Evolutionary conservation across 176 grass and related monocot species (phyloP).

Genomic region (Dendrocalamus sinicus): DNA sequence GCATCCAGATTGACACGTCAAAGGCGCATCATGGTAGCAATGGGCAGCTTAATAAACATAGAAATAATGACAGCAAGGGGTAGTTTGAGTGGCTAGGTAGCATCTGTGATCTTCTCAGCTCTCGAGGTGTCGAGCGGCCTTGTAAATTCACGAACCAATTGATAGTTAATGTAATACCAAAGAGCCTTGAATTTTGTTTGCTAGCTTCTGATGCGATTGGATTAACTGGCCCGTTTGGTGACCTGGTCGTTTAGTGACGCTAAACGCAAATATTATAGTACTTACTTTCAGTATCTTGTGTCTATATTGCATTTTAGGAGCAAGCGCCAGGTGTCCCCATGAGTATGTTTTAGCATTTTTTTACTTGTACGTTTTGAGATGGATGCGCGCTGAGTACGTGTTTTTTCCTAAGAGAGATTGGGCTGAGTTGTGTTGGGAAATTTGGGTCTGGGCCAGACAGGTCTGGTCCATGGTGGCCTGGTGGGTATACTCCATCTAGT

Average conservation of each 20-base stretch:
- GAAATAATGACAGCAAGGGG: slow-evolving; percentile 20
- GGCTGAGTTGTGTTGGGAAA: no score
- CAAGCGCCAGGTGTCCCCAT: no score
- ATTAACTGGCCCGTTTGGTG: background rate
- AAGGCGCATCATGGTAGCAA: slow-evolving; percentile 8
- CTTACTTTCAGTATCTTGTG: no score
- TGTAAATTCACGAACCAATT: slow-evolving; percentile 24
- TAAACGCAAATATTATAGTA: background rate
- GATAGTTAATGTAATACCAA: background rate
- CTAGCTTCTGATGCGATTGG: background rate
- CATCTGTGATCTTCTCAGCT: background rate
- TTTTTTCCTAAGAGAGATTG: no score
- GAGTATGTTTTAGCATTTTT: no score
- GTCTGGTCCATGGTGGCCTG: no score
- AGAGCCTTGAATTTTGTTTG: background rate
- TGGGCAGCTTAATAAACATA: background rate
- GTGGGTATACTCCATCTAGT: no score
- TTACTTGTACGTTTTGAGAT: no score
- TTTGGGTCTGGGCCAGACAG: no score
- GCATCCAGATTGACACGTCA: slow-evolving; percentile 47
- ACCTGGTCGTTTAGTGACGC: background rate
- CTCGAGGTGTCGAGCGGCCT: background rate
- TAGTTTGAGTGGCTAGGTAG: slow-evolving; percentile 19
- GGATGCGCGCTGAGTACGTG: no score
- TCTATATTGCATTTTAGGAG: no score